Conservation (phyloP, 1,284 basidiomycete species). For the Ceratobasidium sp. region DNA sequence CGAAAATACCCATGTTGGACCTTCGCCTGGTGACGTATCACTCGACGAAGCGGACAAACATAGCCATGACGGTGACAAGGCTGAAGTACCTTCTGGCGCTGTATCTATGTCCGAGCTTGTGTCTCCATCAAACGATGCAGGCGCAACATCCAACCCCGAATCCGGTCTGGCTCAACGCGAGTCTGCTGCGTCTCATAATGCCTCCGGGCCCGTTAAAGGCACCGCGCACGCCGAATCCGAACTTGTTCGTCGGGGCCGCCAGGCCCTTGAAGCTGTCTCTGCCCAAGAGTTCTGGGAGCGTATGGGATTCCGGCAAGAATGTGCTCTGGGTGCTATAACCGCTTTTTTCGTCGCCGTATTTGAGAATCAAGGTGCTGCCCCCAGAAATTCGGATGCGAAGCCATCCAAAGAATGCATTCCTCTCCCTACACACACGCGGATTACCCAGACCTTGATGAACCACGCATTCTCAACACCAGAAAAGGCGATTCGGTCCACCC, state of each 20-base stretch:
- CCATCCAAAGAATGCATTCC: conserved; percentile 65
- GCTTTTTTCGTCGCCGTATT: conserved; percentile 83
- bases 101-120: too few relatives aligned
- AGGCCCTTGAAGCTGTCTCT: conserved; percentile 54
- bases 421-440: conserved; percentile 70
- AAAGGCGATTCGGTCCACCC: conserved; percentile 73
- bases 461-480: conserved; percentile 80
- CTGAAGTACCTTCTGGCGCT: conserved; percentile 49
- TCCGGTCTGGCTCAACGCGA: conserved; percentile 56
- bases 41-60: conserved; percentile 44
- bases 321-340: conserved; percentile 83
- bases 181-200: conserved; percentile 51
- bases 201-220: conserved; percentile 64
- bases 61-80: conserved; percentile 48
- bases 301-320: conserved; percentile 95
- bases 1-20: background rate
- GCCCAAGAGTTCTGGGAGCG: conserved; percentile 92
- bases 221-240: conserved; percentile 31
- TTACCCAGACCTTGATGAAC: conserved; percentile 74
- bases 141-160: conserved; percentile 52
- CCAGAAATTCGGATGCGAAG: conserved; percentile 46
- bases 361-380: conserved; percentile 48
- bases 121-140: conserved; percentile 50
- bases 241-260: conserved; percentile 36
- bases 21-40: background rate